Evolutionary conservation across 2,329 filamentous ascomycete genomes (phyloP), one percentile per base, ranked within the genome.

Genomic region (Aspergillus aculeatus): DNA sequence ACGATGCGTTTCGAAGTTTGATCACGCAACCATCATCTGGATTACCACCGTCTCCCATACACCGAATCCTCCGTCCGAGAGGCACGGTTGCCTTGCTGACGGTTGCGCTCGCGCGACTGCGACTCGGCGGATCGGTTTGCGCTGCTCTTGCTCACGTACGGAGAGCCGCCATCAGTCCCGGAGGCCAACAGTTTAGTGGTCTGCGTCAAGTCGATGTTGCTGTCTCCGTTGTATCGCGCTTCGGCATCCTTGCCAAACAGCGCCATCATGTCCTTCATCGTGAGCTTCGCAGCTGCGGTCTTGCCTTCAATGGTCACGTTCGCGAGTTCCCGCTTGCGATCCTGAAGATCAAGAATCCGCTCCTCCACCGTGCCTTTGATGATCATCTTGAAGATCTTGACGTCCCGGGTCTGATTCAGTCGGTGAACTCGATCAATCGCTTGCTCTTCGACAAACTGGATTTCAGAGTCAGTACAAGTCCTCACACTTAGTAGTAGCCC

Each of bases 381-480:
- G 2, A 92, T 96, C 69, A 99, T 86, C 70, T 95, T 96, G 82
- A 96, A 99, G 64, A 99, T 92, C 58, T 94, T 86, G 35, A 99
- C 95, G 71, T 98, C 93, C 47, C 94, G 84, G 1, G 92, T 97
- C 77, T 99, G 95, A 47, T 96, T 98, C 56, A 99, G 88, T n/a
- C 95, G 92, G 74, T 99, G 95, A 26, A 99, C 95, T 57, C 95
- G 92, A 76, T 99, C 95, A 68, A 99, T 99, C 52, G 95, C 95
- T 81, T 99, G 95, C 75, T 99, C 95, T 80, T 99, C 95, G 35
- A 99, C 92, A 71, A 99, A 99, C 85, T 91, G 67, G n/a, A 58
- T 54, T 19, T 5, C 50, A 14, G 12, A 26, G 41, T 66, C 56
- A 71, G 65, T 51, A 60, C 63, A 14, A 26, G 12, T 41, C 67